phyloP scores from a whole-genome alignment of 306 rosid species.

The Acacia crassicarpa region DNA sequence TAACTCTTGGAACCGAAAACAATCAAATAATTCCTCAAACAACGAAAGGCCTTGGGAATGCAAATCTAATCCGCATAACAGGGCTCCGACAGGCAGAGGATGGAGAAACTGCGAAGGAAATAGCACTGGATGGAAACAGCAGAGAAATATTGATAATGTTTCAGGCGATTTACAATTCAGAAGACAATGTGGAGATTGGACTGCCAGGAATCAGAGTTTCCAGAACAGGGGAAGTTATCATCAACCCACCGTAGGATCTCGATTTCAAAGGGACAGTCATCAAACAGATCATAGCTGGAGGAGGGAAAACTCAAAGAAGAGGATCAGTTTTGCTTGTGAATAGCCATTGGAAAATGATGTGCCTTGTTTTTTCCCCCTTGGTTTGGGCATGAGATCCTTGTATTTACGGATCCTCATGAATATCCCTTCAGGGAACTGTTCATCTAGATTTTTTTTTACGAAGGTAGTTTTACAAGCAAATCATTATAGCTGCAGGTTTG shows the following conservation, averaged over 20 bases:
- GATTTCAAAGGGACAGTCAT: slow-evolving; percentile 42
- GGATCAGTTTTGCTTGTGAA: slow-evolving; percentile 38
- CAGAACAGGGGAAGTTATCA: slow-evolving; percentile 40
- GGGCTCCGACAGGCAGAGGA: slow-evolving; percentile 39
- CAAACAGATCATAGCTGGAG: slow-evolving; percentile 46
- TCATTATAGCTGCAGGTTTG: neutral
- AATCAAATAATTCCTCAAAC: slow-evolving; percentile 30
- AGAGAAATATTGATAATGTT: slow-evolving; percentile 30
- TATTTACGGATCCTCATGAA: slow-evolving; percentile 6
- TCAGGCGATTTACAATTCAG: slow-evolving; percentile 40
- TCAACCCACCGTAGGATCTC: slow-evolving; percentile 31
- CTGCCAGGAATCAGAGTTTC: slow-evolving; percentile 34
- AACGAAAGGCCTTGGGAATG: slow-evolving; percentile 37
- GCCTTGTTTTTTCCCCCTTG: slow-evolving; percentile 5
- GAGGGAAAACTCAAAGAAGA: slow-evolving; percentile 45
- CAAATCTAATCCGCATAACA: slow-evolving; percentile 32
- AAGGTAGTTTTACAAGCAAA: slow-evolving; percentile 26
- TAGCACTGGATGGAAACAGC: slow-evolving; percentile 43
- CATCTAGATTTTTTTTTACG: slow-evolving; percentile 6
- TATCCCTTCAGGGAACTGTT: slow-evolving; percentile 8
- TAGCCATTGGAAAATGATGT: slow-evolving; percentile 19
- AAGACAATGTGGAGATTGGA: slow-evolving; percentile 34
- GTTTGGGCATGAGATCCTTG: neutral
- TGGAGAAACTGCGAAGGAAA: slow-evolving; percentile 39
- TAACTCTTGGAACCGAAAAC: slow-evolving; percentile 40